Conservation (phyloP, 2,329 filamentous ascomycete genomes). For the Cadophora sp. region DNA sequence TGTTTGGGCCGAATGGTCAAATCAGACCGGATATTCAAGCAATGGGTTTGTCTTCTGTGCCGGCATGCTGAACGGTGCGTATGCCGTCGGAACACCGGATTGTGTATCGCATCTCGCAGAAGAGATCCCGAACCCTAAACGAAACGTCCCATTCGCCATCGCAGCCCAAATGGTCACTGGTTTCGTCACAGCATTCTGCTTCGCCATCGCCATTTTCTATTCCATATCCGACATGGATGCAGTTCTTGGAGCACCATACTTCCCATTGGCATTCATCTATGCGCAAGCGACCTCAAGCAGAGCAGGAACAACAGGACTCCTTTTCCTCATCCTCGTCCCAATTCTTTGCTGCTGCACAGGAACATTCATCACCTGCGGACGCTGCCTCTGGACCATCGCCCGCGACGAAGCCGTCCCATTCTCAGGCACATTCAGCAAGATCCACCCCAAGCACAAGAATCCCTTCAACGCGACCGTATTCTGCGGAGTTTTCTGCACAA, state of each 20-base stretch:
- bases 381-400: constrained; percentile 67
- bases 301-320: constrained; percentile 57
- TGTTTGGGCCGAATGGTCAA: constrained; percentile 54
- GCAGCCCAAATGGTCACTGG: constrained; percentile 57
- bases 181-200: constrained; percentile 59
- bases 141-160: constrained; percentile 61
- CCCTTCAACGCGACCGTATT: constrained; percentile 63
- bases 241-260: constrained; percentile 58
- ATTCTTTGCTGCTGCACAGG: constrained; percentile 60
- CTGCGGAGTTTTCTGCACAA: constrained; percentile 56
- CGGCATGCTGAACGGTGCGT: constrained; percentile 65
- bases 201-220: constrained; percentile 63
- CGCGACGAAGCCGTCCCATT: constrained; percentile 64
- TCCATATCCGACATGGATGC: constrained; percentile 60
- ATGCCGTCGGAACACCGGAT: constrained; percentile 70
- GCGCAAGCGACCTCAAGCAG: constrained; percentile 60
- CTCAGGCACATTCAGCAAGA: constrained; percentile 52
- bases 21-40: constrained; percentile 53
- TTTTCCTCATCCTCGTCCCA: constrained; percentile 60
- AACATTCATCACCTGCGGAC: constrained; percentile 65
- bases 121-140: constrained; percentile 61
- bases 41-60: constrained; percentile 63
- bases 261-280: constrained; percentile 73
- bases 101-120: constrained; percentile 70
- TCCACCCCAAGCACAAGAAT: constrained; percentile 55